Evolutionary conservation across 2,329 filamentous ascomycete genomes (phyloP), one percentile per base, ranked within the genome.

Genomic region (Exophiala calicioides): DNA sequence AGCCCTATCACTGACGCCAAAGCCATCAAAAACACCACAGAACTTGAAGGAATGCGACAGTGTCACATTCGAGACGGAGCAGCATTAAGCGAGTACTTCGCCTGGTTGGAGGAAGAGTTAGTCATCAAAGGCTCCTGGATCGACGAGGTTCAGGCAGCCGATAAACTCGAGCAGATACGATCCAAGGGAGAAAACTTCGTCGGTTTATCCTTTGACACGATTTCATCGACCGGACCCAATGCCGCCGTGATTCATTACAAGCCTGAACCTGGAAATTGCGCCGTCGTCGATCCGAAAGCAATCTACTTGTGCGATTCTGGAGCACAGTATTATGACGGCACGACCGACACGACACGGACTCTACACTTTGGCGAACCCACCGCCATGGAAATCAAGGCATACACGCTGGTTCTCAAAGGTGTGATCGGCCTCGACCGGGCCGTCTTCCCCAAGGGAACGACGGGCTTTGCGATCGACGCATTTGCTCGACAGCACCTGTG

Each of bases 221-320:
- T 98, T 52, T 97, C 91, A 0, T 95, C 90, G 0, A 96, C 90
- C 0, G 93, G 93, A 2, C 73, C 91, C 2, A 95, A 93, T 65
- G 93, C 90, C 47, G 93, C 93, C 4, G 80, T 98, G 9, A 98
- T 98, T 47, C 93, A 98, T 66, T 98, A 98, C 74, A 87, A 86
- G 58, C 90, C 93, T 0, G 88, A 95, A 63, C 82, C 79, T 44
- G 89, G 86, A 15, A 85, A 77, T 53, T 97, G 91, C 68, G 80
- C 90, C 6, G 73, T 80, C 20, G 89, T 98, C 58, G 89, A 98
- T 58, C 88, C 89, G 0, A 81, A 82, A 5, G 83, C 84, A 10
- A 82, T 98, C 48, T 98, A 98, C 62, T 81, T 98, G 2, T 98
- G 93, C 65, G 93, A 98, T 68, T 97, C 93, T 16, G 93, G 93